Evolutionary conservation across 1,284 basidiomycete genomes (phyloP).

Genomic region (Cerrena zonata): DNA sequence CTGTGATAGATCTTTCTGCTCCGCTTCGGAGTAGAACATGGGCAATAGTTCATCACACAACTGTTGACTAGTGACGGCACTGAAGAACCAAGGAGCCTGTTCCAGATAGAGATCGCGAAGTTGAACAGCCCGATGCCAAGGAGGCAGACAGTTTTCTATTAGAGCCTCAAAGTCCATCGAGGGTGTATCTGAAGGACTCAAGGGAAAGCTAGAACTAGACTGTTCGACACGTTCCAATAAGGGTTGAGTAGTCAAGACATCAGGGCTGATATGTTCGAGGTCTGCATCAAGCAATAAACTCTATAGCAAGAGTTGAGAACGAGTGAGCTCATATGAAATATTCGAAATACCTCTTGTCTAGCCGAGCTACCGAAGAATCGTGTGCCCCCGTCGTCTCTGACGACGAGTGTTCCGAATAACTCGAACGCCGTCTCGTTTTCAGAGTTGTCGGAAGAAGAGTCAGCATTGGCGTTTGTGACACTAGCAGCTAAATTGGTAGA

Average conservation of each 20-base stretch:
- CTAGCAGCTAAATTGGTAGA: slow-evolving; percentile 14
- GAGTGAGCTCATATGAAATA: not conserved
- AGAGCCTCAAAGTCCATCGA: slow-evolving; percentile 39
- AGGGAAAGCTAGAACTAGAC: slow-evolving; percentile 51
- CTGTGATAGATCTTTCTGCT: not conserved
- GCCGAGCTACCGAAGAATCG: slow-evolving; percentile 64
- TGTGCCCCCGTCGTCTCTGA: slow-evolving; percentile 54
- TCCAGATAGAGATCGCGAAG: slow-evolving; percentile 62
- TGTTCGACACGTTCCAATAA: slow-evolving; percentile 33
- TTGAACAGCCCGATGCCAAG: slow-evolving; percentile 48
- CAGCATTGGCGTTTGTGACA: slow-evolving; percentile 2
- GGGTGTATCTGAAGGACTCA: slow-evolving; percentile 29
- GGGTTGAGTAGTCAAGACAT: slow-evolving; percentile 10
- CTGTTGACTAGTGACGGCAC: slow-evolving; percentile 56
- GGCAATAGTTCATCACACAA: slow-evolving; percentile 61
- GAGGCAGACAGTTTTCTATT: slow-evolving; percentile 49
- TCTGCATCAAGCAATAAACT: too few species aligned
- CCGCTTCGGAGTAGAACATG: slow-evolving; percentile 52
- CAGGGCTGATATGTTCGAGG: slow-evolving; percentile 1
- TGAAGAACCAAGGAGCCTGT: slow-evolving; percentile 72
- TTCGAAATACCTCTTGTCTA: slow-evolving; percentile 39
- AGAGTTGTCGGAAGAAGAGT: slow-evolving; percentile 9
- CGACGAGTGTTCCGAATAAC: slow-evolving; percentile 54
- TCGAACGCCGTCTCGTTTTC: slow-evolving; percentile 23
- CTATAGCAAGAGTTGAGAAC: too few species aligned